phyloP scores from a whole-genome alignment of 2,329 filamentous ascomycete genomes.

The Gnomoniopsis smithogilvyi region DNA sequence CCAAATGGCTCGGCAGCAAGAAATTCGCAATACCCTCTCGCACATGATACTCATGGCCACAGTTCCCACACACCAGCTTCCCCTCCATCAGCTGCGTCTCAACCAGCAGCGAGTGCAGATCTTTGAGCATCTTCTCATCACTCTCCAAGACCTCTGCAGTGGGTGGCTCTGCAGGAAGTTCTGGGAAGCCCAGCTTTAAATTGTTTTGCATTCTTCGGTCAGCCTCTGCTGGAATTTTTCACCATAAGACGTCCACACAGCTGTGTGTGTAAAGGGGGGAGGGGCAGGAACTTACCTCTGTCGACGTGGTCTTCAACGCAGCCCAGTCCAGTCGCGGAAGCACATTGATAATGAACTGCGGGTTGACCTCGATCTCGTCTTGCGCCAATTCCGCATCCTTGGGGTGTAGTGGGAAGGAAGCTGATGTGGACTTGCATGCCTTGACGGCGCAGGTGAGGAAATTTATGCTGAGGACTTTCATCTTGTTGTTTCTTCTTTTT shows the following conservation, averaged over 20 bases:
- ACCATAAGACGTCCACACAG: too few relatives aligned
- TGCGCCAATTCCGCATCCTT: slow-evolving; percentile 88
- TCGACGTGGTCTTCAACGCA: slow-evolving; percentile 70
- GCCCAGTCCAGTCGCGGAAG: slow-evolving; percentile 87
- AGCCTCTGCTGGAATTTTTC: too few relatives aligned
- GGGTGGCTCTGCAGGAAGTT: slow-evolving; percentile 63
- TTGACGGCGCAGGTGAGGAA: slow-evolving; percentile 97
- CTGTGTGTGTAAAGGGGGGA: too few relatives aligned
- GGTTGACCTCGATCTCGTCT: slow-evolving; percentile 77
- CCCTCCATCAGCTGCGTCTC: slow-evolving; percentile 90
- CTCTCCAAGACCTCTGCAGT: slow-evolving; percentile 58
- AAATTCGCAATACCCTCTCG: slow-evolving; percentile 98
- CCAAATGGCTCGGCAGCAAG: slow-evolving; percentile 86
- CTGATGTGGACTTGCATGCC: slow-evolving; percentile 77
- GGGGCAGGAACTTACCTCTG: slow-evolving; percentile 57
- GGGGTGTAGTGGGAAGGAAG: slow-evolving; percentile 87
- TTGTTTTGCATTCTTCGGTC: background rate
- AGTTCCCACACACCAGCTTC: slow-evolving; percentile 85
- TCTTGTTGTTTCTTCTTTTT: slow-evolving; percentile 36
- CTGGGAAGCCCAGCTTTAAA: slow-evolving; percentile 71
- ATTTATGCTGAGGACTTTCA: slow-evolving; percentile 96
- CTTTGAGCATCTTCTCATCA: slow-evolving; percentile 68
- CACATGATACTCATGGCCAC: slow-evolving; percentile 89
- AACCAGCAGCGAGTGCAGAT: slow-evolving; percentile 77
- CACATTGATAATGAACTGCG: slow-evolving; percentile 77